Evolutionary conservation across 306 rosid species (phyloP).

Genomic region (Prunus mongolica): DNA sequence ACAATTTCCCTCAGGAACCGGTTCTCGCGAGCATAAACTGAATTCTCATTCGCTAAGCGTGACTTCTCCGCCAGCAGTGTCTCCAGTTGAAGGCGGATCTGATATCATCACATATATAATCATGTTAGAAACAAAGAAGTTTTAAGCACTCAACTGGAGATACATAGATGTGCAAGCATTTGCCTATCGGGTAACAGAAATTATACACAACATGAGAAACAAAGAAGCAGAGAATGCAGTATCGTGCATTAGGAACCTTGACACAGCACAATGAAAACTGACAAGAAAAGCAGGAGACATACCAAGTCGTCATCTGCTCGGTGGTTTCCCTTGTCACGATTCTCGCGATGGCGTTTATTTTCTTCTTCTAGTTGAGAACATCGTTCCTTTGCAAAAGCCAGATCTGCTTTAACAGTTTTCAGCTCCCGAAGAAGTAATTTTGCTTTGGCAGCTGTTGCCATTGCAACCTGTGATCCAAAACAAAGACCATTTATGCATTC

Average conservation of each 20-base stretch:
- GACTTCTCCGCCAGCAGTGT: conserved; percentile 94
- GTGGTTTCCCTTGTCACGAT: conserved; percentile 65
- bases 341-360: conserved; percentile 74
- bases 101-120: neutral
- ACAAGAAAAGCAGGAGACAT: conserved; percentile 7
- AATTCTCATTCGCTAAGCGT: conserved; percentile 80
- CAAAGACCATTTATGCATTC: conserved; percentile 29
- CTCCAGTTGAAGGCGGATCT: conserved; percentile 92
- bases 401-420: conserved; percentile 89
- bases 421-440: conserved; percentile 88
- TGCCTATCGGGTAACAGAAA: neutral
- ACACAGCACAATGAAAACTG: neutral
- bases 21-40: conserved; percentile 82
- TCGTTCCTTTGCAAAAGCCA: conserved; percentile 86
- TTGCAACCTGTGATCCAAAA: conserved; percentile 62
- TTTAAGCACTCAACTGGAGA: too few relatives aligned
- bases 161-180: too few relatives aligned
- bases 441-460: conserved; percentile 99
- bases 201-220: neutral
- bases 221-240: neutral
- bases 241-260: too few relatives aligned
- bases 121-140: neutral
- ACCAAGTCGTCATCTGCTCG: conserved; percentile 93
- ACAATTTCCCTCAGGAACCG: conserved; percentile 94
- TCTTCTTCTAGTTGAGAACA: conserved; percentile 96